Evolutionary conservation across 805 yeast species (phyloP), one percentile per base, ranked within the genome.

Genomic region (Barnettozyma siamensis): DNA sequence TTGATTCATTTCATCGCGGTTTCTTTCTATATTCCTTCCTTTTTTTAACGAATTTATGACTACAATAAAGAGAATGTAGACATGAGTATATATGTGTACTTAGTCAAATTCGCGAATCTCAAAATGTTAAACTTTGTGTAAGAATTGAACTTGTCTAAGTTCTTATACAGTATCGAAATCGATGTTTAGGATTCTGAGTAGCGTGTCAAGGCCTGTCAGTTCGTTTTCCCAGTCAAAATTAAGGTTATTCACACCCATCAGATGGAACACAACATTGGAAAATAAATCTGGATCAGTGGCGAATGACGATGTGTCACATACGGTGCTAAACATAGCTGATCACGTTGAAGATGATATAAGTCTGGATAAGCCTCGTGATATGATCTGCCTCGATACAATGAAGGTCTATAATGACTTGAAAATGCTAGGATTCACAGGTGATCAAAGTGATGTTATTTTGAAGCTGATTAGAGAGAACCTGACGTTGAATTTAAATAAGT

Each of bases 381-480:
- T 21, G 10, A 32, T 43, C 10, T 56, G 61, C 38, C 69, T 88
- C 37, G 85, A 87, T 35, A 81, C 89, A 1, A 78, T 80, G 59
- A 67, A 64, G 31, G 75, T 83, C 0, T 82, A 68, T 53, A 67
- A 72, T 17, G 72, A 73, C 39, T 67, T 87, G 16, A 58, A 58
- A 15, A 55, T 58, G 0, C 66, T 83, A 2, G 88, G 88, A 2
- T 82, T 81, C 55, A 74, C 76, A 1, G 70, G 71, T 1, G 61
- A 61, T 4, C 91, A 87, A 58, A 70, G 88, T 11, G 80, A 76
- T 37, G 65, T 73, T 18, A 60, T 86, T 5, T 68, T 86, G 57
- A 63, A 66, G 12, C 50, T 69, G 7, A 58, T 72, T 23, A 60
- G 64, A 21, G 62, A 62, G 18, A 54, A 66, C 46, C 44, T 71